phyloP scores from a whole-genome alignment of 192 early-diverging fungal species.

The Funneliformis mosseae region DNA sequence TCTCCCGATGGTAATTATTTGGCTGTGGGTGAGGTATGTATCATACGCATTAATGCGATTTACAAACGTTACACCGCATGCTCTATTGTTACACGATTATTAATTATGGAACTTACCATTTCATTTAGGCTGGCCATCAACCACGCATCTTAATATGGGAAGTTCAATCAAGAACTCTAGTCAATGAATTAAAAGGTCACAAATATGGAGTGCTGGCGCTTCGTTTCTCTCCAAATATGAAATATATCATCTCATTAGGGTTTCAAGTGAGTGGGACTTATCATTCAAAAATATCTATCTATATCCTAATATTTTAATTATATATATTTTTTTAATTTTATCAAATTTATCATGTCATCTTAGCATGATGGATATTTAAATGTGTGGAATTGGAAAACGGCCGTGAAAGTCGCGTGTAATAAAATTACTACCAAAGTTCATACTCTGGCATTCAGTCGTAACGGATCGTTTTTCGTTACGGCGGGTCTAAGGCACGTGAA shows the following conservation, averaged over 20 bases:
- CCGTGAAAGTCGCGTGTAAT: slow-evolving; percentile 61
- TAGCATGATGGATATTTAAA: slow-evolving; percentile 81
- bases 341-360: background rate
- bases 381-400: slow-evolving; percentile 82
- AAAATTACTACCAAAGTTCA: slow-evolving; percentile 66
- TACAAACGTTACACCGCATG: background rate
- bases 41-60: slow-evolving; percentile 13
- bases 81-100: background rate
- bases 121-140: slow-evolving; percentile 68
- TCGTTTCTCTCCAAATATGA: slow-evolving; percentile 71
- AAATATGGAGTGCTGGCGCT: slow-evolving; percentile 75
- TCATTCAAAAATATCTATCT: background rate
- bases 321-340: slow-evolving; percentile 1
- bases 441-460: slow-evolving; percentile 62
- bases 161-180: slow-evolving; percentile 50
- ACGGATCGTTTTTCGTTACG: slow-evolving; percentile 74
- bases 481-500: slow-evolving; percentile 77
- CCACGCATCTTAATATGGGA: slow-evolving; percentile 78
- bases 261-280: slow-evolving; percentile 55
- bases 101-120: background rate
- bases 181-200: slow-evolving; percentile 70
- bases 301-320: background rate
- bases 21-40: slow-evolving; percentile 75
- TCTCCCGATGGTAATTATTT: slow-evolving; percentile 68
- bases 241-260: slow-evolving; percentile 73